Evolutionary conservation across 208 protist genomes (phyloP).

Genomic region (Angomonas deanei): DNA sequence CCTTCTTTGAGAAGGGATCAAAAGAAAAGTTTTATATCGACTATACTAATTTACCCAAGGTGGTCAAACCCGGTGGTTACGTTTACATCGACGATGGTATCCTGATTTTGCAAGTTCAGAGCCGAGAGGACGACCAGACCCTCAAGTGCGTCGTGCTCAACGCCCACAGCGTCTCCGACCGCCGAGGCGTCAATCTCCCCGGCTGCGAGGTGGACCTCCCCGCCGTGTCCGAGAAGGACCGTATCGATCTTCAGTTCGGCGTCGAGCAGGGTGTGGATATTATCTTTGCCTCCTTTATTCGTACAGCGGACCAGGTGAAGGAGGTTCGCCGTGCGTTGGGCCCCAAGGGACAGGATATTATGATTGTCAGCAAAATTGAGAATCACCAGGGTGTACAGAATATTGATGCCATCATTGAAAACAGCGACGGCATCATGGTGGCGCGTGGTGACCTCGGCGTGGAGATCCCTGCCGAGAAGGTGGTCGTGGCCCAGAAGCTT

Average conservation of each 20-base stretch:
- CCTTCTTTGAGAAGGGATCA: constrained; percentile 74
- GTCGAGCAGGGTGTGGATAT: constrained; percentile 97
- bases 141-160: constrained; percentile 83
- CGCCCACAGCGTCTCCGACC: constrained; percentile 67
- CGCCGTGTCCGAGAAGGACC: constrained; percentile 92
- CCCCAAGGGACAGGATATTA: constrained; percentile 82
- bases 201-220: constrained; percentile 84
- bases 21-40: constrained; percentile 90
- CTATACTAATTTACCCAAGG: constrained; percentile 82
- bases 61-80: constrained; percentile 70
- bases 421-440: constrained; percentile 98
- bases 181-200: constrained; percentile 87
- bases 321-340: constrained; percentile 91
- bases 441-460: constrained; percentile 98
- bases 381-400: constrained; percentile 97
- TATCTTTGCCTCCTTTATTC: constrained; percentile 98
- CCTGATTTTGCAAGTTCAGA: constrained; percentile 84
- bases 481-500: constrained; percentile 98
- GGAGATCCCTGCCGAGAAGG: constrained; percentile 97
- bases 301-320: constrained; percentile 90
- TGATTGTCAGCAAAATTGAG: constrained; percentile 99
- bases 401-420: constrained; percentile 97
- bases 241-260: constrained; percentile 90
- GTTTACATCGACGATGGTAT: constrained; percentile 97
- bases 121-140: constrained; percentile 59